phyloP scores from a whole-genome alignment of 2,329 filamentous ascomycete genomes.

The Salinomyces thailandicus region DNA sequence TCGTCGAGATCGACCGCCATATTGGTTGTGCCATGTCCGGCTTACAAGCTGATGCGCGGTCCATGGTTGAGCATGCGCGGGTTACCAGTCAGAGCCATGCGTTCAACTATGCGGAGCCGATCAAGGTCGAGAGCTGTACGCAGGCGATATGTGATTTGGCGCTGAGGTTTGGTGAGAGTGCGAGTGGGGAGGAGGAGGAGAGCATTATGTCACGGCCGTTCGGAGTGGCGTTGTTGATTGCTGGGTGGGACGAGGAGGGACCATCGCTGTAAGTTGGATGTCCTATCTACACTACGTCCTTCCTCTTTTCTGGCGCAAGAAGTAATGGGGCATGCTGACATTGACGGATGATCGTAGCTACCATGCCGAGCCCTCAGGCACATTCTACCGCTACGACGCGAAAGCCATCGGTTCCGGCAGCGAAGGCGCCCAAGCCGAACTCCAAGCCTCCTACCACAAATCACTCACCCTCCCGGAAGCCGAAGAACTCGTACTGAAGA shows the following conservation, averaged over 20 bases:
- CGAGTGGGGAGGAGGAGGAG: constrained; percentile 63
- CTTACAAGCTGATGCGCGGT: constrained; percentile 91
- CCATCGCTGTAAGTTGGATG: constrained; percentile 69
- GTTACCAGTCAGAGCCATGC: constrained; percentile 95
- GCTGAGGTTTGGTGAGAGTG: constrained; percentile 90
- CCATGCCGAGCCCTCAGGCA: constrained; percentile 94
- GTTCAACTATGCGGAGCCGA: constrained; percentile 94
- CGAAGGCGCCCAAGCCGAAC: constrained; percentile 91
- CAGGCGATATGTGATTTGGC: constrained; percentile 98
- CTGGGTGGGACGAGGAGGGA: constrained; percentile 93
- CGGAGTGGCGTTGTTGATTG: constrained; percentile 90
- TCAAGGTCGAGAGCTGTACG: constrained; percentile 94
- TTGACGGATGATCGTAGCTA: constrained; percentile 48
- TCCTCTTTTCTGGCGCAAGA: no score
- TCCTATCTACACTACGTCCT: background rate
- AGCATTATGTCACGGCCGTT: constrained; percentile 98
- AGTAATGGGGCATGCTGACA: no score
- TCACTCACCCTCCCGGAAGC: constrained; percentile 87
- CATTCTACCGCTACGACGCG: constrained; percentile 97
- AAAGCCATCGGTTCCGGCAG: constrained; percentile 97
- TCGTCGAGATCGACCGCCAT: constrained; percentile 97
- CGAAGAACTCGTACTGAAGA: constrained; percentile 92
- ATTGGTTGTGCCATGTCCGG: constrained; percentile 99
- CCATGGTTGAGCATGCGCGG: constrained; percentile 92
- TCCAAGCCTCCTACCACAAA: constrained; percentile 99